phyloP scores from a whole-genome alignment of 1,139 yeast species.

The Scheffersomyces stambukii region DNA sequence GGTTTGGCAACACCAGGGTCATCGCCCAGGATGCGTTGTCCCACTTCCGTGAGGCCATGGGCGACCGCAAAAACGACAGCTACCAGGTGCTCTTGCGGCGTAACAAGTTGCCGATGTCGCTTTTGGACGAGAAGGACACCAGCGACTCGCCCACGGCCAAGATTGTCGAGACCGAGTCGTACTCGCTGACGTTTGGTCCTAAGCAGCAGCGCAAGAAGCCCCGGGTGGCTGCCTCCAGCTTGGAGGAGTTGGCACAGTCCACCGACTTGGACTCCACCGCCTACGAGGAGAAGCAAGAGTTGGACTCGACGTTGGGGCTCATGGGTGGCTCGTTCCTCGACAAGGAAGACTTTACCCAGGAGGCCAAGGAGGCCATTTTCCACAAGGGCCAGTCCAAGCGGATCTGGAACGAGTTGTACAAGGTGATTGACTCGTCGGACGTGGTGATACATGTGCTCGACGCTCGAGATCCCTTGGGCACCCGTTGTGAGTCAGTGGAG shows the following conservation, averaged over 20 bases:
- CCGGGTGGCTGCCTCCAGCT: slow-evolving; percentile 64
- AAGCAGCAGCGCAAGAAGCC: slow-evolving; percentile 93
- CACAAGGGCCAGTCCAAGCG: slow-evolving; percentile 97
- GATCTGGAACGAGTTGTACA: slow-evolving; percentile 96
- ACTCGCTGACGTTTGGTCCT: slow-evolving; percentile 83
- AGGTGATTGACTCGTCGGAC: slow-evolving; percentile 94
- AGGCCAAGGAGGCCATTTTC: slow-evolving; percentile 93
- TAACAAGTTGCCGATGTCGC: slow-evolving; percentile 93
- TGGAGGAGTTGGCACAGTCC: slow-evolving; percentile 72
- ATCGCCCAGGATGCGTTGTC: slow-evolving; percentile 94
- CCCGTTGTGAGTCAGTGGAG: slow-evolving; percentile 90
- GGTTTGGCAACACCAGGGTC: slow-evolving; percentile 98
- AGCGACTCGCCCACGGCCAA: slow-evolving; percentile 73
- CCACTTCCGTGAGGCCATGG: slow-evolving; percentile 93
- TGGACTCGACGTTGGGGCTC: slow-evolving; percentile 70
- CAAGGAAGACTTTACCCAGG: slow-evolving; percentile 79
- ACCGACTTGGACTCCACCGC: slow-evolving; percentile 57
- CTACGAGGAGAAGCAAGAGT: slow-evolving; percentile 71
- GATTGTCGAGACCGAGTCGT: slow-evolving; percentile 86
- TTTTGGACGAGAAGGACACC: slow-evolving; percentile 78
- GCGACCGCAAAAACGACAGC: slow-evolving; percentile 79
- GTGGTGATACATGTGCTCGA: slow-evolving; percentile 94
- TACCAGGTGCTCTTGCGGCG: slow-evolving; percentile 85
- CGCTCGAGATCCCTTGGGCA: slow-evolving; percentile 96
- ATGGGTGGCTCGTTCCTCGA: slow-evolving; percentile 68